These are phyloP conservation scores for Phlegmacium glaucopus DNA, from an alignment of 768 basidiomycete species.

Conservation along the genomic window DNA sequence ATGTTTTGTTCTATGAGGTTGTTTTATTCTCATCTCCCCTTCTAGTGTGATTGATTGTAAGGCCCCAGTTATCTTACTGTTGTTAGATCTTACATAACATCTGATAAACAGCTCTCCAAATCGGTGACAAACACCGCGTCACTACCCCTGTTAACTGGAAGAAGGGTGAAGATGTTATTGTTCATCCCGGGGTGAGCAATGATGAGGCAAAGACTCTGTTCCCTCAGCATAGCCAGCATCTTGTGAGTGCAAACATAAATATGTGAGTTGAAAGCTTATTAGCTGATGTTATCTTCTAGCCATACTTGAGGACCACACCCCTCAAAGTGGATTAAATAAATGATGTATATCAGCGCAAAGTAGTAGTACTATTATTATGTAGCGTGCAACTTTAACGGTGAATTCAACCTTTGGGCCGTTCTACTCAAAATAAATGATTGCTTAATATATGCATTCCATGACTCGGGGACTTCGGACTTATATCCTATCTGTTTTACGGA, in stretches of 20 bases:
- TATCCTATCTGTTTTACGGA: too few species aligned
- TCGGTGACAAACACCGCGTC: slow-evolving; percentile 81
- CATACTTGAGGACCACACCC: slow-evolving; percentile 86
- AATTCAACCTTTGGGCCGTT: too few species aligned
- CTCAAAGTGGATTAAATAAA: slow-evolving; percentile 32
- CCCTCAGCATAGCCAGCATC: slow-evolving; percentile 77
- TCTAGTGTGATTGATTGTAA: slow-evolving; percentile 74
- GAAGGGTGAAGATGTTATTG: slow-evolving; percentile 90
- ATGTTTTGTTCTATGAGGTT: not conserved
- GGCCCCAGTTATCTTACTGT: slow-evolving; percentile 5
- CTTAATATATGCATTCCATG: too few species aligned
- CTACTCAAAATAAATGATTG: too few species aligned
- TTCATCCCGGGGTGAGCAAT: slow-evolving; percentile 78
- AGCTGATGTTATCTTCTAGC: slow-evolving; percentile 37
- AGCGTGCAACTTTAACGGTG: not conserved
- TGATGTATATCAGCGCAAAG: slow-evolving; percentile 1
- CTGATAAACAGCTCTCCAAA: slow-evolving; percentile 64
- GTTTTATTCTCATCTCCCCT: slow-evolving; percentile 1
- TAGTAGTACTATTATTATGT: slow-evolving; percentile 7
- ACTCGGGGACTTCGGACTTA: too few species aligned
- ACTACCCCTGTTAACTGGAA: slow-evolving; percentile 96
- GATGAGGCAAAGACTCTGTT: slow-evolving; percentile 92
- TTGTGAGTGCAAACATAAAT: slow-evolving; percentile 42
- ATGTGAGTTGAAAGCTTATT: not conserved
- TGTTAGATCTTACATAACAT: slow-evolving; percentile 4